A percentile compares a stretch with the other conserved stretches of the same genome.
Evolutionary conservation across 176 grass and related monocot genomes (phyloP).

Genomic region (Oryza brachyantha): DNA sequence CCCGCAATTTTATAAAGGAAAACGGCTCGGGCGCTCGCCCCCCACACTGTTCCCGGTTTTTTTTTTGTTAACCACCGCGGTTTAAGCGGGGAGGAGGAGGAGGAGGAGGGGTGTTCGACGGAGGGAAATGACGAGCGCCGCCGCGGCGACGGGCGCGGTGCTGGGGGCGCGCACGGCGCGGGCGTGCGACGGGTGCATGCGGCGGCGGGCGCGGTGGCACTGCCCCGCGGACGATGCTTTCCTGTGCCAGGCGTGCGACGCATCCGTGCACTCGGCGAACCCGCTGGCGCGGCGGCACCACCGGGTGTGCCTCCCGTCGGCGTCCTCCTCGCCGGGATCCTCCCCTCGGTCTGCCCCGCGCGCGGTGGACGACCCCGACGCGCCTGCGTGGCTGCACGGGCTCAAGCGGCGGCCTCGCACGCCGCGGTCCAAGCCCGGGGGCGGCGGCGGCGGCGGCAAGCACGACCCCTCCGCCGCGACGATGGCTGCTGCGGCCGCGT

Average conservation of each 20-base stretch:
- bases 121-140: slow-evolving; percentile 40
- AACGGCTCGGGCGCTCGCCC: slow-evolving; percentile 3
- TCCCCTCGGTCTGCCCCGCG: not conserved
- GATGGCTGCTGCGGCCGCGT: not conserved
- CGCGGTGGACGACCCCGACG: not conserved
- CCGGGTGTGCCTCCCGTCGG: slow-evolving; percentile 48
- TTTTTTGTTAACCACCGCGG: slow-evolving; percentile 14
- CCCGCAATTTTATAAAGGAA: slow-evolving; percentile 36
- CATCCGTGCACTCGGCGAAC: slow-evolving; percentile 85
- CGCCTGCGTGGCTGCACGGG: slow-evolving; percentile 63
- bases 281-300: slow-evolving; percentile 79
- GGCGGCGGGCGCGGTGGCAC: slow-evolving; percentile 73
- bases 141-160: slow-evolving; percentile 25
- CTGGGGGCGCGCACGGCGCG: slow-evolving; percentile 65
- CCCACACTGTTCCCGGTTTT: slow-evolving; percentile 25
- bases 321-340: slow-evolving; percentile 24
- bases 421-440: slow-evolving; percentile 55
- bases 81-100: too few species aligned
- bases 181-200: slow-evolving; percentile 76
- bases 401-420: slow-evolving; percentile 72
- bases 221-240: slow-evolving; percentile 77
- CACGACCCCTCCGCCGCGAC: not conserved
- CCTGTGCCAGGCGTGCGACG: slow-evolving; percentile 78
- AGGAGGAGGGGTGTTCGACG: not conserved
- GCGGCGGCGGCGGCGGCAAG: slow-evolving; percentile 9